Evolutionary conservation across 2,329 filamentous ascomycete species (phyloP).

Genomic region (Aspergillus quadricinctus): DNA sequence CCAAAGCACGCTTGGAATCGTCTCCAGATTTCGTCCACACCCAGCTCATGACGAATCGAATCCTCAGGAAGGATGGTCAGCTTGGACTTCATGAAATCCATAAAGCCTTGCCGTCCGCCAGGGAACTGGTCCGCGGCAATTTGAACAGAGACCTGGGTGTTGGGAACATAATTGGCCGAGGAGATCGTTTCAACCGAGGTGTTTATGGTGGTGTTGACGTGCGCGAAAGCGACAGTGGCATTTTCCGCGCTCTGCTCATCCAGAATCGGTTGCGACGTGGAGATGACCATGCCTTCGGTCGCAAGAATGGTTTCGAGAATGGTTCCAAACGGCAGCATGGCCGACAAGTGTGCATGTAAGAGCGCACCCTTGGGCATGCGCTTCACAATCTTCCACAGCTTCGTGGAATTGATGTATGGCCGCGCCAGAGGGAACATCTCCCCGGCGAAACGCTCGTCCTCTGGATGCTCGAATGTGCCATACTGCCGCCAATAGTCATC

Average conservation of each 20-base stretch:
- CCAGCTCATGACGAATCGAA: slow-evolving; percentile 73
- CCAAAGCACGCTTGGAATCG: slow-evolving; percentile 74
- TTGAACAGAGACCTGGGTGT: slow-evolving; percentile 53
- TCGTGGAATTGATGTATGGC: slow-evolving; percentile 77
- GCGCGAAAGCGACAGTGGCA: slow-evolving; percentile 58
- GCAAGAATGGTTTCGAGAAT: slow-evolving; percentile 64
- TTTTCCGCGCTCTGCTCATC: slow-evolving; percentile 49
- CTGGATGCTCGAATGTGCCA: slow-evolving; percentile 5
- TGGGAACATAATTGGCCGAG: slow-evolving; percentile 56
- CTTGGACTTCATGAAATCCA: slow-evolving; percentile 68
- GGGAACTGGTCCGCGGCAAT: slow-evolving; percentile 68
- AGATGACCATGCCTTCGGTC: slow-evolving; percentile 67
- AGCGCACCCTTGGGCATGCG: slow-evolving; percentile 74
- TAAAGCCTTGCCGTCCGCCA: slow-evolving; percentile 65
- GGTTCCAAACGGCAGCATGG: slow-evolving; percentile 81
- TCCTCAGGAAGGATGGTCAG: slow-evolving; percentile 68
- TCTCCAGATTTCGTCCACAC: slow-evolving; percentile 75
- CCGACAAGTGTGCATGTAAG: slow-evolving; percentile 75
- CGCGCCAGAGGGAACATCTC: slow-evolving; percentile 91
- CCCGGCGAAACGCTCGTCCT: slow-evolving; percentile 51
- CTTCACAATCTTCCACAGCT: slow-evolving; percentile 76
- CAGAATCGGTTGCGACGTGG: slow-evolving; percentile 52
- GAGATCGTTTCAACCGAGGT: slow-evolving; percentile 54
- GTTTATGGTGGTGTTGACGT: slow-evolving; percentile 43
- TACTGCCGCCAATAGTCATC: slow-evolving; percentile 15